These are phyloP conservation scores for Helicostylum pulchrum DNA, from an alignment of 192 early-diverging fungal species.

Conservation along the genomic window DNA sequence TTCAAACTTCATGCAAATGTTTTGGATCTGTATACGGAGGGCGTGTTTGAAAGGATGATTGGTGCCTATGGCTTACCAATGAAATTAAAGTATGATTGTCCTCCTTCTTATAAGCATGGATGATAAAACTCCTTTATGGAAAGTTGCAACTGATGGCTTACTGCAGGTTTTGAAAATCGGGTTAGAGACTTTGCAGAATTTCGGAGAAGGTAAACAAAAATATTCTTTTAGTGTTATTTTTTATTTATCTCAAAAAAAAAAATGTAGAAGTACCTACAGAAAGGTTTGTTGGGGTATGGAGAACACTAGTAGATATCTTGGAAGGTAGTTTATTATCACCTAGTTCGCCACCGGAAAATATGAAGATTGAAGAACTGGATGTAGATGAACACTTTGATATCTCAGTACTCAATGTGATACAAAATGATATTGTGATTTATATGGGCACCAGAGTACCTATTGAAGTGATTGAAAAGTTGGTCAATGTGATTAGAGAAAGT, in stretches of 20 bases:
- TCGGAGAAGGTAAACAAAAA: conserved; percentile 21
- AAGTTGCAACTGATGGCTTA: conserved; percentile 58
- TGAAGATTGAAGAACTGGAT: conserved; percentile 60
- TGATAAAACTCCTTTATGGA: conserved; percentile 68
- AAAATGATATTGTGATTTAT: conserved; percentile 64
- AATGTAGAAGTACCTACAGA: conserved; percentile 49
- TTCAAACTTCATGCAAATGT: conserved; percentile 52
- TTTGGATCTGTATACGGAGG: conserved; percentile 50
- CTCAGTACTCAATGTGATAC: conserved; percentile 58
- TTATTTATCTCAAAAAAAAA: conserved; percentile 3
- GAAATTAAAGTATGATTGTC: conserved; percentile 73
- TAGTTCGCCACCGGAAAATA: conserved; percentile 46
- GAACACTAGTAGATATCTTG: conserved; percentile 55
- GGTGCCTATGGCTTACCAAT: conserved; percentile 65
- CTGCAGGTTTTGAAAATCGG: conserved; percentile 56
- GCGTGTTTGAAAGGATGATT: conserved; percentile 51
- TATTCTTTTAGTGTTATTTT: neutral
- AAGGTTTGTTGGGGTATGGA: conserved; percentile 49
- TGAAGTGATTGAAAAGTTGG: conserved; percentile 48
- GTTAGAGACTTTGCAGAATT: conserved; percentile 37
- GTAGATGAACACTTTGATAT: conserved; percentile 75
- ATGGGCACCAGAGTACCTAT: conserved; percentile 64
- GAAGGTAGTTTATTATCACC: conserved; percentile 57
- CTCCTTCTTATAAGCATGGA: conserved; percentile 62
- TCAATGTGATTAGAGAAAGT: conserved; percentile 57